Evolutionary conservation across 257 asterid species (phyloP).

Genomic region (Ophiorrhiza pumila): DNA sequence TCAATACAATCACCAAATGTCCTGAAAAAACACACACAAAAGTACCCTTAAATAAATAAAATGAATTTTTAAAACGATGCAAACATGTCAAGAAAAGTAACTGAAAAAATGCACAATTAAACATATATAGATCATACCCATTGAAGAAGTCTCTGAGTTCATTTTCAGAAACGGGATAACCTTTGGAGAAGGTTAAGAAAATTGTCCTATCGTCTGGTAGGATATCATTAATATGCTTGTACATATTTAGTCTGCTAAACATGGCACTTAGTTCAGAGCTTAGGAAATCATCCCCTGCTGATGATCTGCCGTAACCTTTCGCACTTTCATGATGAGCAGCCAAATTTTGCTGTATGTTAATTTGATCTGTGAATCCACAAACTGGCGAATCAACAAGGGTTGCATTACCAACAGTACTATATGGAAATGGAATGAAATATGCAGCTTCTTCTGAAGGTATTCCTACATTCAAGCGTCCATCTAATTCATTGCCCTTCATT

Average conservation of each 20-base stretch:
- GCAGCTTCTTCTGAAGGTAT: not conserved
- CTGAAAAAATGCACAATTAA: too few relatives aligned
- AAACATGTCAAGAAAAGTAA: not conserved
- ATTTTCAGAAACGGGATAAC: conserved; percentile 46
- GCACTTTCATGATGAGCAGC: too few relatives aligned
- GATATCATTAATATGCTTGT: conserved; percentile 4
- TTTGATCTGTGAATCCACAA: not conserved
- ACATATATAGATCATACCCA: too few relatives aligned
- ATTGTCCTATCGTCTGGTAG: conserved; percentile 58
- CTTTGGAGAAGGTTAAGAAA: conserved; percentile 75
- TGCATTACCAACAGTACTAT: not conserved
- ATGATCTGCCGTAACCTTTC: too few relatives aligned
- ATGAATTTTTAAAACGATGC: too few relatives aligned
- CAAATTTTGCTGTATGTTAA: not conserved
- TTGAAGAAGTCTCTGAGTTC: conserved; percentile 60
- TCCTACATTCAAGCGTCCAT: too few relatives aligned
- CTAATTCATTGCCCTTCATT: too few relatives aligned
- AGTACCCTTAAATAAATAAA: too few relatives aligned
- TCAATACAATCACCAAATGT: conserved; percentile 63
- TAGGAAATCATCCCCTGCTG: not conserved
- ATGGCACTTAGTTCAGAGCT: conserved; percentile 14
- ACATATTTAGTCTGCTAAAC: conserved; percentile 6
- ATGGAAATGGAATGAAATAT: not conserved
- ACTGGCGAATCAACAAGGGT: not conserved
- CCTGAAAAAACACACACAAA: conserved; percentile 22